Evolutionary conservation across 208 protist genomes (phyloP), one percentile per base, ranked within the genome.

Genomic region (Sergeia podlipaevii): DNA sequence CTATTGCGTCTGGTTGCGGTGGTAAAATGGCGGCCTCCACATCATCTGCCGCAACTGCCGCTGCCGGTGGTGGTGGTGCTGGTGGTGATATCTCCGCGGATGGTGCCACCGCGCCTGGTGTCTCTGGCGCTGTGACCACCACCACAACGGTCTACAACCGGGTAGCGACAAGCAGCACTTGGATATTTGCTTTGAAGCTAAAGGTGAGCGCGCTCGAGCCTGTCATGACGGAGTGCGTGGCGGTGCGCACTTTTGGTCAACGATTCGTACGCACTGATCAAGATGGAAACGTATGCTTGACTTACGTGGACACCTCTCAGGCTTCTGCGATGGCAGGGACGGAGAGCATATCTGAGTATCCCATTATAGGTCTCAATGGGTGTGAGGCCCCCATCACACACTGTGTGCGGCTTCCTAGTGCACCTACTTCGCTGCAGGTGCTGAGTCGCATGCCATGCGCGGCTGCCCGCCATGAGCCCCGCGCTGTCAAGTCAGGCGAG

Each of bases 211-310:
- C 46, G 5, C 17, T 70, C 30, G 63, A 70, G 38, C 63, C 63
- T 7, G 39, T 56, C 0, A 59, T 38, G 47, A 41, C 3, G 28
- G 8, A n/a, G 46, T 70, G 20, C 52, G 58, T 28, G 30, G 49
- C n/a, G n/a, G n/a, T n/a, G 13, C 59, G 63, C 24, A 26, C 39
- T 13, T 70, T 57, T 34, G 49, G 41, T 21, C 56, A 65, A 17
- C 39, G 51, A 5, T 64, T 75, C 49, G 61, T 47, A n/a, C 81
- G 81, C 37, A 65, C 58, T 1, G 81, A 80, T 42, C 41, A 51
- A 10, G 57, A 65, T 20, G 65, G 81, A 0, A 67, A 77, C 44
- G 69, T 89, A 36, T 54, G 53, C 26, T 61, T 67, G 11, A 44
- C 67, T 17, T 66, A 49, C 10, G 47, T 74, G n/a, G 29, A 44